A percentile compares a stretch with the other conserved stretches of the same genome.
phyloP scores from a whole-genome alignment of 108 stramenopile species.

The Conticribra guillardii region DNA sequence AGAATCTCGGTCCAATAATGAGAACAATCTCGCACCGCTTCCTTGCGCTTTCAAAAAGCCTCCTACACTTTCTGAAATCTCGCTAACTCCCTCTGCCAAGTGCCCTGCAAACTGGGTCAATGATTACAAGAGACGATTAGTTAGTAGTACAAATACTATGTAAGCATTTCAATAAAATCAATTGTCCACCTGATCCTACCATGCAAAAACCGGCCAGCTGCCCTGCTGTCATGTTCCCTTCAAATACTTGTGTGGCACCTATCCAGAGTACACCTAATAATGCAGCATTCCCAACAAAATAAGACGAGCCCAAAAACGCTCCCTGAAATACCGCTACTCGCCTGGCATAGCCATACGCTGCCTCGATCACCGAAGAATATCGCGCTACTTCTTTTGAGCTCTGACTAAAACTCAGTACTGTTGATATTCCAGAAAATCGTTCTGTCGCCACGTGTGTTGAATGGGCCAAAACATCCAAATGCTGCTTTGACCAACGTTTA shows the following conservation, averaged over 20 bases:
- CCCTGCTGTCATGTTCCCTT: conserved; percentile 41
- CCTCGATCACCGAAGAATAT: conserved; percentile 48
- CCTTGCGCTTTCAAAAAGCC: conserved; percentile 48
- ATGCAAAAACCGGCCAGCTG: conserved; percentile 48
- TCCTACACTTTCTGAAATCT: conserved; percentile 31
- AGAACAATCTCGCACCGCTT: conserved; percentile 44
- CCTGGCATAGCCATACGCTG: conserved; percentile 43
- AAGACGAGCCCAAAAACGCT: conserved; percentile 46
- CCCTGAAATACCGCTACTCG: conserved; percentile 47
- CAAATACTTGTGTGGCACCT: conserved; percentile 28
- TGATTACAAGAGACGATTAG: no score
- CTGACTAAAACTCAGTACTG: conserved; percentile 45
- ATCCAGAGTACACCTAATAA: conserved; percentile 34
- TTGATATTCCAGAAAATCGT: conserved; percentile 44
- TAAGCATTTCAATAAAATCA: no score
- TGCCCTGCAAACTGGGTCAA: conserved; percentile 47
- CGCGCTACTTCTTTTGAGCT: conserved; percentile 18
- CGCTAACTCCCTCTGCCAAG: conserved; percentile 35
- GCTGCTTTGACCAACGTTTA: conserved; percentile 34
- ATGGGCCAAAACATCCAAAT: conserved; percentile 48
- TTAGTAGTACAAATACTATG: no score
- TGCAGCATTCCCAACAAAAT: conserved; percentile 42
- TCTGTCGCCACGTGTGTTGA: conserved; percentile 52
- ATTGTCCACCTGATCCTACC: no score
- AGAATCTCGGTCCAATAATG: conserved; percentile 26